Evolutionary conservation across 495 filamentous ascomycete genomes (phyloP).

Genomic region (Chaetomidium leptoderma): DNA sequence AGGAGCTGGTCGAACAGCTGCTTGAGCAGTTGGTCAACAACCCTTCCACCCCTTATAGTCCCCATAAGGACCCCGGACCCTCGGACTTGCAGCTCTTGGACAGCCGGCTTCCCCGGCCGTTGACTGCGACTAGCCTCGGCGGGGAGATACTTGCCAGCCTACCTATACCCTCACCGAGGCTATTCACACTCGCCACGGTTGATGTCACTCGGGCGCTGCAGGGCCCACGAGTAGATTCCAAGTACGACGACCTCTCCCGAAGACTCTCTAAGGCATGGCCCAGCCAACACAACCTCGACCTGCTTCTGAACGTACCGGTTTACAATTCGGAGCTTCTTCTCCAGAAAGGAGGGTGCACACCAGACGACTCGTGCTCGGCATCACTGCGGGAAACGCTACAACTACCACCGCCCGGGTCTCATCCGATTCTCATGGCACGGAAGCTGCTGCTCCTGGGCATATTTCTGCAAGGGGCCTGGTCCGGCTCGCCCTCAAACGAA

Average conservation of each 20-base stretch:
- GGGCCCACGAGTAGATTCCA: not conserved
- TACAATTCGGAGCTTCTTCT: slow-evolving; percentile 7
- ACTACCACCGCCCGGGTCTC: slow-evolving; percentile 34
- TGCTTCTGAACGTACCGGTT: not conserved
- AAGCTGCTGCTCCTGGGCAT: slow-evolving; percentile 43
- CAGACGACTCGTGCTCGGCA: slow-evolving; percentile 24
- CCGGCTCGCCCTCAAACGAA: slow-evolving; percentile 20
- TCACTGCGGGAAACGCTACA: not conserved
- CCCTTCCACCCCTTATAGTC: too few relatives aligned
- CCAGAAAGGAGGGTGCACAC: slow-evolving; percentile 18
- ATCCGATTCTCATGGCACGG: slow-evolving; percentile 46
- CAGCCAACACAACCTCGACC: not conserved
- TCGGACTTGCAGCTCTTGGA: too few relatives aligned
- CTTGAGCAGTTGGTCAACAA: slow-evolving; percentile 28
- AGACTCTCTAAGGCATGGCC: slow-evolving; percentile 1
- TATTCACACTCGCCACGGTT: not conserved
- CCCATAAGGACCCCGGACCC: too few relatives aligned
- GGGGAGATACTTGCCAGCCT: too few relatives aligned
- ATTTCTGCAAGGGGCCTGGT: slow-evolving; percentile 37
- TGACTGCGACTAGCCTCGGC: not conserved
- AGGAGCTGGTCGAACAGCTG: slow-evolving; percentile 30
- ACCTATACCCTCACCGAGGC: not conserved
- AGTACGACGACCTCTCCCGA: not conserved
- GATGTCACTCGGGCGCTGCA: not conserved
- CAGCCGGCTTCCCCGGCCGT: too few relatives aligned